A percentile compares a stretch with the other conserved stretches of the same genome.
phyloP scores from a whole-genome alignment of 768 basidiomycete genomes.

The Lactifluus piperatus region DNA sequence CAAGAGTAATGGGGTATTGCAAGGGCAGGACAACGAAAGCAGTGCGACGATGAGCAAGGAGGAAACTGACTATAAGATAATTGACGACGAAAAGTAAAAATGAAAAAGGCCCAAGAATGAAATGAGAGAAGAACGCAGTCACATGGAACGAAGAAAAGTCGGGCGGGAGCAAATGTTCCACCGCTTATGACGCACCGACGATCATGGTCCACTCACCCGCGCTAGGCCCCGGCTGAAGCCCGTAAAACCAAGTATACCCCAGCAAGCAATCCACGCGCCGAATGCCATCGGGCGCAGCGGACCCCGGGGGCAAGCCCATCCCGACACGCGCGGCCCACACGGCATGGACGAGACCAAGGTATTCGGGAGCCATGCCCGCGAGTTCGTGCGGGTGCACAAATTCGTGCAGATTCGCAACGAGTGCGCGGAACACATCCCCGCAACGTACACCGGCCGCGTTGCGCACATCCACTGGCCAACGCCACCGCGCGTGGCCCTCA shows the following conservation, averaged over 20 bases:
- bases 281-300: neutral
- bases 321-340: constrained; percentile 19
- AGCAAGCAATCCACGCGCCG: constrained; percentile 12
- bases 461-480: constrained; percentile 46
- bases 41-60: neutral
- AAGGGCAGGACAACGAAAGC: neutral
- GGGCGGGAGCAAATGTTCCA: neutral
- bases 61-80: neutral
- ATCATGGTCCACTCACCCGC: constrained; percentile 17
- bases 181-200: constrained; percentile 9
- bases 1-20: neutral
- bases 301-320: neutral
- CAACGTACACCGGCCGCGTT: constrained; percentile 41
- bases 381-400: constrained; percentile 25
- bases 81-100: neutral
- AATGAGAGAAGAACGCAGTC: neutral
- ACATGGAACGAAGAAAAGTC: neutral
- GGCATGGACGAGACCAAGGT: neutral
- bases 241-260: constrained; percentile 10
- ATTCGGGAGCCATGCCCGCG: constrained; percentile 19
- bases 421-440: constrained; percentile 41
- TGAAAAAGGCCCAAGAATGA: neutral
- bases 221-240: constrained; percentile 11
- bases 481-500: constrained; percentile 39
- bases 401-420: constrained; percentile 37